These are phyloP conservation scores for Leptodermis oblonga DNA, from an alignment of 257 asterid species.

Conservation along the genomic window DNA sequence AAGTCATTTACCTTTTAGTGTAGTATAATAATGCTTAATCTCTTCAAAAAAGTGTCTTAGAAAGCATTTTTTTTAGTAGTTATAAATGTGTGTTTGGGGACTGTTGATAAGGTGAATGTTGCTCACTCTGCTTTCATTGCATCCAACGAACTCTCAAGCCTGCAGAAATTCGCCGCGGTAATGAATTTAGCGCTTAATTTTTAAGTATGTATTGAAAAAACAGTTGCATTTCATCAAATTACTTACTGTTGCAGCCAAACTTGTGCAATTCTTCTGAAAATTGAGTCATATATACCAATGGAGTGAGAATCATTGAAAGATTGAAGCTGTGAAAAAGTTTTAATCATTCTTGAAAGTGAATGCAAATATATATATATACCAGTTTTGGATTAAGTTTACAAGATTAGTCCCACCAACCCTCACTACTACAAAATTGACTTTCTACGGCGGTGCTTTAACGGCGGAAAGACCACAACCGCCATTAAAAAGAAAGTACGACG, in stretches of 20 bases:
- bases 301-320: no score
- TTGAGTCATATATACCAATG: background rate
- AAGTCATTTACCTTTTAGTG: no score
- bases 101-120: conserved; percentile 45
- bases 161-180: conserved; percentile 11
- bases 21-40: no score
- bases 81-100: conserved; percentile 55
- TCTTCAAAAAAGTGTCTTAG: no score
- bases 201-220: background rate
- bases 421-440: no score
- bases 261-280: conserved; percentile 61
- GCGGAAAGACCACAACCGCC: no score
- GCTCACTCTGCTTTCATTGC: conserved; percentile 47
- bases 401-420: conserved; percentile 77
- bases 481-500: no score
- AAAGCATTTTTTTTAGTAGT: no score
- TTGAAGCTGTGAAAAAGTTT: background rate
- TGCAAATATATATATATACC: no score
- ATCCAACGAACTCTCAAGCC: conserved; percentile 53
- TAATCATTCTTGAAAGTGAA: background rate
- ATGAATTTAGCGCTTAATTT: no score
- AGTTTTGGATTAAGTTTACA: conserved; percentile 46
- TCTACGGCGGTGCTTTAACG: no score
- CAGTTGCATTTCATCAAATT: no score
- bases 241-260: conserved; percentile 84